A percentile compares a stretch with the other conserved stretches of the same genome.
Evolutionary conservation across 441 rosid genomes (phyloP).

Genomic region (Manihot esculenta): DNA sequence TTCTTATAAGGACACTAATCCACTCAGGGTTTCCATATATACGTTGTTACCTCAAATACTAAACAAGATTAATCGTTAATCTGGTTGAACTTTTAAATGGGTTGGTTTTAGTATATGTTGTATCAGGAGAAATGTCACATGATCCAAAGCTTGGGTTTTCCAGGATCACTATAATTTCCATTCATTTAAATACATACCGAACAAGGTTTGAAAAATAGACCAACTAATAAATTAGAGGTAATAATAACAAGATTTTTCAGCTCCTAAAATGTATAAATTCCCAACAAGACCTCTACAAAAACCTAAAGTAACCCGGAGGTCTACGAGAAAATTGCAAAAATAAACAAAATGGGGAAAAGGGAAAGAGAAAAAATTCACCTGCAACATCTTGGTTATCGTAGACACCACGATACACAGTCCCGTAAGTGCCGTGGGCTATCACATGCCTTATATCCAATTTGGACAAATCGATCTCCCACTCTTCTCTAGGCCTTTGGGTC

Average conservation of each 20-base stretch:
- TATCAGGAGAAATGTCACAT: neutral
- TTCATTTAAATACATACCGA: too few species aligned
- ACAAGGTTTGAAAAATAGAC: too few species aligned
- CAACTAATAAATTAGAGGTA: too few species aligned
- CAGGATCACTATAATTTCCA: too few species aligned
- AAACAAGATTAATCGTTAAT: neutral
- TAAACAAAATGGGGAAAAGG: neutral
- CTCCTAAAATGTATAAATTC: too few species aligned
- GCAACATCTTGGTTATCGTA: conserved; percentile 85
- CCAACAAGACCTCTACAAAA: too few species aligned
- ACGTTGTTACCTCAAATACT: too few species aligned
- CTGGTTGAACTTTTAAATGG: neutral
- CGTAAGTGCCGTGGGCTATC: conserved; percentile 82
- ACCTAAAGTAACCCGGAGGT: too few species aligned
- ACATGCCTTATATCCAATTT: conserved; percentile 56
- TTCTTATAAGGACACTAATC: neutral
- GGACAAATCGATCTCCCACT: conserved; percentile 90
- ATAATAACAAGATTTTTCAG: too few species aligned
- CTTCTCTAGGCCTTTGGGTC: conserved; percentile 55
- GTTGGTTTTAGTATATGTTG: neutral
- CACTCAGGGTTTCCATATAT: neutral
- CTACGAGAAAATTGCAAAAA: too few species aligned
- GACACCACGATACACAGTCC: conserved; percentile 64
- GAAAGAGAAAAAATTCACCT: conserved; percentile 37
- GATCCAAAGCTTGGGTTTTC: too few species aligned